Evolutionary conservation across 345 rosid genomes (phyloP), one percentile per base, ranked within the genome.

Genomic region (Acer yangbiense): DNA sequence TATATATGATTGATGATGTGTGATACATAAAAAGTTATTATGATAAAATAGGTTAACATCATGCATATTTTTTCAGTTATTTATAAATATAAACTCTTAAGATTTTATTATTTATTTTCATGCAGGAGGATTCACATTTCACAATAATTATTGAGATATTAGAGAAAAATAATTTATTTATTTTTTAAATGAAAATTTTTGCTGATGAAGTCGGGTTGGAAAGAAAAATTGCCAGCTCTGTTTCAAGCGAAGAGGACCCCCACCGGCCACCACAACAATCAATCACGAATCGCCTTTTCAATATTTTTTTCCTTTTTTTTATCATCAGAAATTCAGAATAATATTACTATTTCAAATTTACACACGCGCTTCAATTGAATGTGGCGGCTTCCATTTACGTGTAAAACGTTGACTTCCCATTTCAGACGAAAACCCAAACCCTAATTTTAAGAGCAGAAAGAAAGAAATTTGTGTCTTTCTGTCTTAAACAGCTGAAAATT

Each of bases 201-300:
- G 0, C 76, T 58, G 66, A 72, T 72, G 39, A 20, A 55, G 12
- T 4, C 9, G 74, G 58, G 39, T 29, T 9, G 57, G 10, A 46
- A 74, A 73, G n/a, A 21, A n/a, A 73, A 43, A 62, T 73, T 63
- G 69, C 69, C 48, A 74, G 61, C 48, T 46, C 27, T 63, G 60
- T 43, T 43, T 44, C 57, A n/a, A 35, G 23, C n/a, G 29, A 1
- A 74, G 60, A 23, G 61, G 62, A 9, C 46, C 69, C 61, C n/a
- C 25, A 29, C 77, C 44, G n/a, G n/a, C 9, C 46, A 35, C 69
- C 69, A 48, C 75, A 16, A 21, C 52, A 60, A 60, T 21, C 27
- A 60, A 20, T 20, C 13, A 12, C 4, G 39, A 35, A 35, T 35
- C 39, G 39, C 44, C 13, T 12, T 10, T 39, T 11, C 5, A 27